Base-by-base conservation (phyloP, 495 filamentous ascomycete species). In the Trypethelium eluteriae region DNA sequence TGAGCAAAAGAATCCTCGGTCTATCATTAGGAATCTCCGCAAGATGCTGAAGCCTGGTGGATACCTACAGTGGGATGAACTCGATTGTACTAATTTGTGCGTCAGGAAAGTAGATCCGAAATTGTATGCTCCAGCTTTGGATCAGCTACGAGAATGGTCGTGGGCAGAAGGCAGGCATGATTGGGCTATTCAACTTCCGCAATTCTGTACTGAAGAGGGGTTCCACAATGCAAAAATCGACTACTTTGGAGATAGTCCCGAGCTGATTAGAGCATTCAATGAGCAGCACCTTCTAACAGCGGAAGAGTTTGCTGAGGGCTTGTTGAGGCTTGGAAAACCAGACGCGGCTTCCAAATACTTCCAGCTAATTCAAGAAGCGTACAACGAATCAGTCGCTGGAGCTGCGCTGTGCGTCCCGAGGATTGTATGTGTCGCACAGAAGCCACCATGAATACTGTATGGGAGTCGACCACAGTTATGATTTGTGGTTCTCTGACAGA, bases 51-150 rank as follows among this genome's bases (percentile, higher is more conserved):
- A 77, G 59, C 77, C 77, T 1, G 77, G 76, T 2, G 76, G 77
- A 6, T 76, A 68, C 32, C 69, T 79, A 18, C 77, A 79, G 63
- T 79, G 77, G 76, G 76, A 76, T 39, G 77, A 78, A 10, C 61
- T 36, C 6, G 63, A 68, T 34, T 34, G 12, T 12, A 62, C 18
- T 62, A 11, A 39, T 36, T 34, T 53, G 39, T n/a, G 18, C 18
- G 49, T 53, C 16, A 53, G 49, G n/a, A 53, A 53, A 25, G 49
- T 53, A 3, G 49, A 25, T 53, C 16, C 10, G 5, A 25, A 11
- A 7, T n/a, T 53, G 18, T 6, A 9, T 10, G 16, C 49, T 6
- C n/a, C 49, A 18, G 49, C 49, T 9, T n/a, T 53, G 7, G 39
- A 44, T 44, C 39, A 44, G 39, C 39, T 44, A 12, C 5, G 39